Evolutionary conservation across 176 grass and related monocot genomes (phyloP), one percentile per base, ranked within the genome.

Genomic region (Oryza australiensis): DNA sequence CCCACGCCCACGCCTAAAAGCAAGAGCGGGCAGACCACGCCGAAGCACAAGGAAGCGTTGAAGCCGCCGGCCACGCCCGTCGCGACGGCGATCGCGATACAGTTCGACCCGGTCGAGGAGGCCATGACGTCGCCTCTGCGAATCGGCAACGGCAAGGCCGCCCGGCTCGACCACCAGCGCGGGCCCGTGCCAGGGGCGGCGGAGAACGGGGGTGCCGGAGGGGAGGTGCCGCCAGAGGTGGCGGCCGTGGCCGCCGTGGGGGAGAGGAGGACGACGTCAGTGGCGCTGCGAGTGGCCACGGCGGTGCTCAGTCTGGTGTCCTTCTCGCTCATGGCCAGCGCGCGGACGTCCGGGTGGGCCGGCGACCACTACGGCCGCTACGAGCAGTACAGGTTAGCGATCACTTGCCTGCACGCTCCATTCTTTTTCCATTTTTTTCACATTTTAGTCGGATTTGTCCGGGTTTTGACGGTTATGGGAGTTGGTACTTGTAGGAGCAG

Each of bases 351-450:
- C 33, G 97, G 97, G 0, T 99, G 97, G 97, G 97, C 84, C 49
- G 97, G 97, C 33, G 97, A 99, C 80, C 76, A 62, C 83, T 99
- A 78, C 84, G 80, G 41, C 48, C 93, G 85, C 51, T 87, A 99
- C 60, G 62, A 46, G 27, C 89, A 99, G 78, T 99, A 96, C 87
- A 86, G 89, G 93, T 87, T 33, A 76, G 72, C 62, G 3, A 81
- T 66, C 33, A 72, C 35, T 62, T 59, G 42, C 9, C n/a, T 62
- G 53, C 63, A 49, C n/a, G 57, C 64, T 35, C 48, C 7, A n/a
- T 64, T 34, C 2, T 3, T 30, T 9, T 38, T 26, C n/a, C n/a
- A n/a, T 26, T 18, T 22, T 53, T 37, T 26, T 51, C 15, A 12
- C 29, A 11, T 5, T 20, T 73, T n/a, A 6, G 43, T 75, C 51